phyloP scores from a whole-genome alignment of 1,284 basidiomycete genomes.

The Austroboletus niveus region DNA sequence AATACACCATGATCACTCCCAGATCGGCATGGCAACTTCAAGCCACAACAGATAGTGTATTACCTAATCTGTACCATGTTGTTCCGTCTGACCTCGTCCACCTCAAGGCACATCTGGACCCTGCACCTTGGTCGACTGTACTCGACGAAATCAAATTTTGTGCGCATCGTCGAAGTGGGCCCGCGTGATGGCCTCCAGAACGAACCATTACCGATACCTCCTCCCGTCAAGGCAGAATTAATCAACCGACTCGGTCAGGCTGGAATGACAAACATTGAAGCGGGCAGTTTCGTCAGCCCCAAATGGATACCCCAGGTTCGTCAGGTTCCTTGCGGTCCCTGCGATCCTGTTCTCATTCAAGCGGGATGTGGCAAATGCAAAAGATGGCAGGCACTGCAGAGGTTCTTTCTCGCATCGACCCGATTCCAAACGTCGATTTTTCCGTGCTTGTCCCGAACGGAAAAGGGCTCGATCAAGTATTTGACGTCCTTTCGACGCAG shows the following conservation, averaged over 20 bases:
- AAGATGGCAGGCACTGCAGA: slow-evolving; percentile 87
- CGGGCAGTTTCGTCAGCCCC: slow-evolving; percentile 89
- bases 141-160: slow-evolving; percentile 23
- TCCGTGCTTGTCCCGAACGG: slow-evolving; percentile 87
- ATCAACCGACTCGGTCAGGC: slow-evolving; percentile 73
- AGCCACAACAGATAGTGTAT: not conserved
- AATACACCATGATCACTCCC: too few species aligned
- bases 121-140: not conserved
- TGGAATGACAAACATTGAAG: slow-evolving; percentile 78
- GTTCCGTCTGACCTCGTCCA: not conserved
- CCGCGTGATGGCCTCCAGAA: slow-evolving; percentile 95
- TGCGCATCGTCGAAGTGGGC: slow-evolving; percentile 84
- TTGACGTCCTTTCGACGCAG: slow-evolving; percentile 46
- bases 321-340: slow-evolving; percentile 6
- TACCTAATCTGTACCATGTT: not conserved
- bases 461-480: slow-evolving; percentile 70
- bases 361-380: too few species aligned
- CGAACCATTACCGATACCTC: slow-evolving; percentile 74
- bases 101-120: not conserved
- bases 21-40: too few species aligned
- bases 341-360: not conserved
- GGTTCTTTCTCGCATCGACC: slow-evolving; percentile 60
- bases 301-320: slow-evolving; percentile 92
- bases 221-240: slow-evolving; percentile 77
- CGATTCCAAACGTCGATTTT: slow-evolving; percentile 59